Base-by-base conservation (phyloP, 495 filamentous ascomycete species). In the Aspergillus bridgeri region DNA sequence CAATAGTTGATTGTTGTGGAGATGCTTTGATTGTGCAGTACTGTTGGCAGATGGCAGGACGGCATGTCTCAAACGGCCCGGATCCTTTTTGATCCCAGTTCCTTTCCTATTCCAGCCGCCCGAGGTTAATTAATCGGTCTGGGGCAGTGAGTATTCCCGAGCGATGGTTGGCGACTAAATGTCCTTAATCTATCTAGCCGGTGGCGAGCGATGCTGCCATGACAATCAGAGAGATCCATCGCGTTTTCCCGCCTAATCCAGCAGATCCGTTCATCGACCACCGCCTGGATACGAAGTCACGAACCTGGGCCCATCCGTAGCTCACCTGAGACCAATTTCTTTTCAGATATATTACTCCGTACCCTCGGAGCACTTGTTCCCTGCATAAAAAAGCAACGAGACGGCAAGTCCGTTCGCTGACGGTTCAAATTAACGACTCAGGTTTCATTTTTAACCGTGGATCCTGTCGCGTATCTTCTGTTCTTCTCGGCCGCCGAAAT, bases 1-100 rank as follows among this genome's bases (percentile, higher is more conserved):
- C 56, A 42, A 22, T 49, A 42, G n/a, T n/a, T n/a, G 51, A 55
- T 53, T 52, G 24, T 21, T 47, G 63, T 62, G 63, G 63, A 48
- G 58, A 42, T 42, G 4, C 11, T 60, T 60, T 60, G 53, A 65
- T 61, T 60, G 38, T 42, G 51, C 54, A 21, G 54, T 53, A 20
- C 55, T 19, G 48, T 48, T 52, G 42, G 49, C 25, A 51, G 21
- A 20, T 42, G 33, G 33, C 33, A 38, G 33, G 21, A 42, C 13
- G 29, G 19, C 21, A 42, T n/a, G 15, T 21, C 29, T 42, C 50
- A 52, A 21, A 42, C 20, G 29, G n/a, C 13, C 33, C 33, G 33
- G 13, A 15, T 38, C 20, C 50, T 42, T 52, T 47, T 47, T 23
- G 20, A 38, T 38, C 33, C n/a, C 33, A 15, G 17, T 38, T 38